Base-by-base conservation (phyloP, 768 basidiomycete species). In the Naganishia onofrii region DNA sequence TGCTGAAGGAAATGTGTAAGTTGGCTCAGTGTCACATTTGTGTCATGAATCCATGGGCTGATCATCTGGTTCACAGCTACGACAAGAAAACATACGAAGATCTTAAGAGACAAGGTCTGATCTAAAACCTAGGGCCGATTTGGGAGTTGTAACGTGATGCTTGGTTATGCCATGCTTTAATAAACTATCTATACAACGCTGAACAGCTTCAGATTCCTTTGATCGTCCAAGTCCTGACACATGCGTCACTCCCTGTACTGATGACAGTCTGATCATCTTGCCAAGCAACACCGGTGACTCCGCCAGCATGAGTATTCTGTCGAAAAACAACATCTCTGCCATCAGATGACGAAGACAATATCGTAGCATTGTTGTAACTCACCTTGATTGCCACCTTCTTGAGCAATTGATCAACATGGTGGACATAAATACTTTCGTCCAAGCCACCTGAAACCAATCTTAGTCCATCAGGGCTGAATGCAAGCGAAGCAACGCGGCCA, bases 51-150 rank as follows among this genome's bases (percentile, higher is more conserved):
- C 44, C 13, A 31, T 26, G 15, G 44, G 19, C 9, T 65, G 12
- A 42, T 42, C 13, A 28, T 31, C 42, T n/a, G 42, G 42, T 42
- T 12, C 8, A 51, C 15, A 63, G 60, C 36, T 97, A 98, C 82
- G 93, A 93, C 82, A 88, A 89, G 77, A 96, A 96, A 85, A 95
- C 92, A n/a, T 97, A 93, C 77, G 92, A 95, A 75, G 92, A 95
- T 77, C 84, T 96, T 74, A 95, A 93, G 85, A 92, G 93, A 83
- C 94, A 97, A 79, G 94, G 93, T 69, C 83, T 95, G 68, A 90
- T 94, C 48, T 82, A 76, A 67, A 42, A 17, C 44, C 7, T 3
- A n/a, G 7, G 23, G 48, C 48, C 3, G 21, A 3, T 1, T 51
- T 51, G 48, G n/a, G 21, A 51, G 48, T 51, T 51, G 48, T 51